These are phyloP conservation scores for Posidonia australis DNA, from an alignment of 106 monocot species.

Conservation along the genomic window DNA sequence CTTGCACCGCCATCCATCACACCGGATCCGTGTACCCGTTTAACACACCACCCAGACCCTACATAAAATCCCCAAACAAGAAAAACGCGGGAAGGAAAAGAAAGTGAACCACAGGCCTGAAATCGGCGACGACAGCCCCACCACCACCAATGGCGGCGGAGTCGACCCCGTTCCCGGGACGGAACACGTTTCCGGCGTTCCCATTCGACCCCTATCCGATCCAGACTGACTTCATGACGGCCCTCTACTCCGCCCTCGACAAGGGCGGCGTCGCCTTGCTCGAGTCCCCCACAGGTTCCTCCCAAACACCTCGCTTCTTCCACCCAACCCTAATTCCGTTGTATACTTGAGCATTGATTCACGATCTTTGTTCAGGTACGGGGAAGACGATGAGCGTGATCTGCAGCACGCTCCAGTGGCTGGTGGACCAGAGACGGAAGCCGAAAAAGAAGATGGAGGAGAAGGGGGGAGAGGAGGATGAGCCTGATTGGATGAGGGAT, in stretches of 20 bases:
- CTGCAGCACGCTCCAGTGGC: slow-evolving; percentile 93
- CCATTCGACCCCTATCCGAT: slow-evolving; percentile 91
- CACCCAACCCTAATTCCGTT: no score
- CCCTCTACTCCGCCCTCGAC: slow-evolving; percentile 76
- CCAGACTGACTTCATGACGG: slow-evolving; percentile 85
- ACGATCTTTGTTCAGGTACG: slow-evolving; percentile 44
- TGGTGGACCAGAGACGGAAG: slow-evolving; percentile 41
- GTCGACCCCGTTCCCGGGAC: no score
- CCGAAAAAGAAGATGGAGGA: neutral
- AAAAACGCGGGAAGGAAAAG: no score
- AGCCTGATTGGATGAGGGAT: slow-evolving; percentile 93
- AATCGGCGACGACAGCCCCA: no score
- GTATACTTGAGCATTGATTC: no score
- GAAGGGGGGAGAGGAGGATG: slow-evolving; percentile 28
- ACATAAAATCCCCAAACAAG: no score
- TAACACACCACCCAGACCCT: no score
- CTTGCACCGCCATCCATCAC: no score
- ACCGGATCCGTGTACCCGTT: no score
- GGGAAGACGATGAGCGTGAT: slow-evolving; percentile 97
- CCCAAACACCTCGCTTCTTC: neutral
- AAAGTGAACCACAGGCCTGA: no score
- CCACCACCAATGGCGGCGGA: neutral
- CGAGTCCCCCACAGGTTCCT: slow-evolving; percentile 83
- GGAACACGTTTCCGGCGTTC: slow-evolving; percentile 65
- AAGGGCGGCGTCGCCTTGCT: slow-evolving; percentile 79